phyloP scores from a whole-genome alignment of 2,329 filamentous ascomycete genomes.

The Monosporascus sp. region DNA sequence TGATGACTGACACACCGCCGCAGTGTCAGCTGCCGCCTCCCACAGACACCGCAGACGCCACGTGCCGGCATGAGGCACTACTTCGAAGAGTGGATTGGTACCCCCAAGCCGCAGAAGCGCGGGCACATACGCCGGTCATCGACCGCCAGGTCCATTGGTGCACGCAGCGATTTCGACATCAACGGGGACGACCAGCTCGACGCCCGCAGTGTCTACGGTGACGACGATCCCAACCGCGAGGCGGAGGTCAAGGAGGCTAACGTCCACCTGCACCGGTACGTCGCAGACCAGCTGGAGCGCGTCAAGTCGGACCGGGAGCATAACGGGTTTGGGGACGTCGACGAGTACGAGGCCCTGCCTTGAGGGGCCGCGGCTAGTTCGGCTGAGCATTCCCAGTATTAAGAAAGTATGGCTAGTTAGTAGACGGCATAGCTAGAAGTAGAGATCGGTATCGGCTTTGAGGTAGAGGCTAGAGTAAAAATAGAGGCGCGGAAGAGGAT shows the following conservation, averaged over 20 bases:
- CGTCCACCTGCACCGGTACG: conserved; percentile 72
- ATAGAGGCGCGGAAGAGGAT: background rate
- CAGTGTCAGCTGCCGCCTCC: conserved; percentile 82
- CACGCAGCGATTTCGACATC: conserved; percentile 70
- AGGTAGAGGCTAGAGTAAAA: conserved; percentile 1
- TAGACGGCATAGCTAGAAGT: background rate
- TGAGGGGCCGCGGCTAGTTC: background rate
- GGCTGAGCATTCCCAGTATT: no score
- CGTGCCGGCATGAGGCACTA: conserved; percentile 82
- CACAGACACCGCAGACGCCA: conserved; percentile 87
- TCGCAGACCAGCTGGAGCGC: conserved; percentile 72
- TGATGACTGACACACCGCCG: conserved; percentile 33
- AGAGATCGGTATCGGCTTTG: background rate
- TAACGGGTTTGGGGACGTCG: conserved; percentile 18
- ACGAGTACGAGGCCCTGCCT: conserved; percentile 29
- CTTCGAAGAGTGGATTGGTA: conserved; percentile 69
- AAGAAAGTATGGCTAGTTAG: no score
- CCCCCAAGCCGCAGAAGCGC: conserved; percentile 36
- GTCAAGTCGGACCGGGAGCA: conserved; percentile 53
- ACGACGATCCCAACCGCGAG: conserved; percentile 48
- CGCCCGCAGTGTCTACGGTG: conserved; percentile 35
- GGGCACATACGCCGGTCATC: conserved; percentile 68
- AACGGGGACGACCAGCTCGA: conserved; percentile 44
- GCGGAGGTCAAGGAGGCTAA: conserved; percentile 52
- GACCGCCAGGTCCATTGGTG: conserved; percentile 76